Percentiles rank a stretch among this genome's conserved stretches.
phyloP scores from a whole-genome alignment of 1,284 basidiomycete species.

The Pseudozyma thailandica region DNA sequence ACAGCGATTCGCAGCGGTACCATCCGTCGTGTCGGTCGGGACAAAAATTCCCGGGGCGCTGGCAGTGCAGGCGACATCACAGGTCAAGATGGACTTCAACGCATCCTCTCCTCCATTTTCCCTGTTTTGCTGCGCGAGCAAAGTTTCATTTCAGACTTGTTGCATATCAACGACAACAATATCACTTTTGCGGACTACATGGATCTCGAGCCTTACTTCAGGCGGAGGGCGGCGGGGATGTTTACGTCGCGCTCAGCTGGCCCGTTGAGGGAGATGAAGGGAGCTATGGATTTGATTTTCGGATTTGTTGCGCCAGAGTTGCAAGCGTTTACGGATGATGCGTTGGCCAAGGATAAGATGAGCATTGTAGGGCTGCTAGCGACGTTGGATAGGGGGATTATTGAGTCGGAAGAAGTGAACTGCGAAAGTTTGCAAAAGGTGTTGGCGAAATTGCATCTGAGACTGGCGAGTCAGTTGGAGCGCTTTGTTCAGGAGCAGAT shows the following conservation, averaged over 20 bases:
- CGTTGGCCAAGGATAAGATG: conserved; percentile 81
- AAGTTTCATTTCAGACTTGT: conserved; percentile 87
- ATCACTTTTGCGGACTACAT: conserved; percentile 94
- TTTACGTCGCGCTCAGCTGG: conserved; percentile 42
- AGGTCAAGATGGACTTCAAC: conserved; percentile 76
- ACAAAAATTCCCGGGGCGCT: conserved; percentile 25
- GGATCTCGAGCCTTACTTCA: conserved; percentile 92
- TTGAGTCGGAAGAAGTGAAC: conserved; percentile 81
- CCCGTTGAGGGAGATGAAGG: conserved; percentile 59
- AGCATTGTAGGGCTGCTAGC: conserved; percentile 85
- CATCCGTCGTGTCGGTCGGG: conserved; percentile 38
- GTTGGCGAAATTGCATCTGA: conserved; percentile 81
- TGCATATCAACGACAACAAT: conserved; percentile 84
- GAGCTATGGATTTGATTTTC: conserved; percentile 91
- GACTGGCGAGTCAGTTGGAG: conserved; percentile 44
- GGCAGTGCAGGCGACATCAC: conserved; percentile 25
- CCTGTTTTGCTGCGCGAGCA: conserved; percentile 83
- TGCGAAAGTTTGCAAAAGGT: conserved; percentile 79
- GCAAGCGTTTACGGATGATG: conserved; percentile 84
- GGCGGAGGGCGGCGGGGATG: conserved; percentile 79
- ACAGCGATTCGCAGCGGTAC: conserved; percentile 49
- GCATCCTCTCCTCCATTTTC: conserved; percentile 80
- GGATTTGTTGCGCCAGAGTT: conserved; percentile 87
- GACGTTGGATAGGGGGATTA: conserved; percentile 80
- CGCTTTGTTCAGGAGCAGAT: conserved; percentile 76